Base-by-base conservation (phyloP, 2,329 filamentous ascomycete genomes). In the Cordyceps tenuipes region DNA sequence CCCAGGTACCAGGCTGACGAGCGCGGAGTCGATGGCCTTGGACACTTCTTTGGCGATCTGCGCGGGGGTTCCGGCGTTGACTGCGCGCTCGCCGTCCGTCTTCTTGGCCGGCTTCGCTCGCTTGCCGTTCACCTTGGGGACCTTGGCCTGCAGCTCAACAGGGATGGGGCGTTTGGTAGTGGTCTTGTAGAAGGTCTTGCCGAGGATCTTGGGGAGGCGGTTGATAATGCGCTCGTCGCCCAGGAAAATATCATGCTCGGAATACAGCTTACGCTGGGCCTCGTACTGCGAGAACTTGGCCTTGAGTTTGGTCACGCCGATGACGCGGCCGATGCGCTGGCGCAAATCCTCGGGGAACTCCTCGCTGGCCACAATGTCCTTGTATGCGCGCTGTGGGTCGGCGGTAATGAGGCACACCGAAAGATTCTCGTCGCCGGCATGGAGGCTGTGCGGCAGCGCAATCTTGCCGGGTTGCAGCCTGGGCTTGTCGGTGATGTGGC, bases 221-320 rank as follows among this genome's bases (percentile, higher is more conserved):
- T 82, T 86, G 69, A 87, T 79, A 67, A 99, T 89, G 53, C 94
- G 82, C 70, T 96, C 90, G 72, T 99, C 94, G 57, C 89, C 93
- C 61, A 99, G 81, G 77, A 99, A 97, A 60, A 97, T 78, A 71
- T 97, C 94, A 74, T 97, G 91, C 73, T 96, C 90, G 49, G 85
- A 79, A 63, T 88, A 83, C 41, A 99, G 82, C 73, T 94, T 90
- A 64, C 94, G 82, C 74, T 90, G 86, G 57, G 85, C 85, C 77
- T 99, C 94, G 75, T 90, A 99, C 63, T 89, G 84, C 78, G 89
- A 87, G 81, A 89, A 97, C 77, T 94, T 93, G 67, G 87, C 82
- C 70, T 77, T 77, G 63, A 99, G 80, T 75, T 97, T 96, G 68
- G 82, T 81, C 65, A 92, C 77, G 67, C 91, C 91, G 68, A 97